A percentile compares a stretch with the other conserved stretches of the same genome.
Evolutionary conservation across 2,329 filamentous ascomycete genomes (phyloP).

Genomic region (Purpureocillium lavendulum): DNA sequence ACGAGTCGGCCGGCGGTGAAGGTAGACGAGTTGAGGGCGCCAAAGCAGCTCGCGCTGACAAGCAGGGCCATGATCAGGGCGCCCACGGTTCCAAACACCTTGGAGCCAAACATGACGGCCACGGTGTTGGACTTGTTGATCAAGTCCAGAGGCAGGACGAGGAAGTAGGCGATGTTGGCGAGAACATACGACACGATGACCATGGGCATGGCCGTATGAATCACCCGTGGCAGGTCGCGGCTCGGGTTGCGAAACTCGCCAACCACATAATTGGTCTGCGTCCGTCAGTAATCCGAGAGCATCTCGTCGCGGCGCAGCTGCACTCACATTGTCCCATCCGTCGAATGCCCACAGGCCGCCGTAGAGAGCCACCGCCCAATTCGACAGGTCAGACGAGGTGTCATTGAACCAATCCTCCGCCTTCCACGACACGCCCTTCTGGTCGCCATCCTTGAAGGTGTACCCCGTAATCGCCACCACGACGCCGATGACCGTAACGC

Average conservation of each 20-base stretch:
- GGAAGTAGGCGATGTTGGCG: slow-evolving; percentile 88
- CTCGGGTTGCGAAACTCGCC: slow-evolving; percentile 91
- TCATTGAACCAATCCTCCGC: slow-evolving; percentile 79
- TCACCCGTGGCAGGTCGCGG: slow-evolving; percentile 84
- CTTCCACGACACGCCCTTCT: slow-evolving; percentile 78
- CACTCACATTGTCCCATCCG: slow-evolving; percentile 91
- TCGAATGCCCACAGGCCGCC: slow-evolving; percentile 97
- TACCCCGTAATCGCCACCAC: slow-evolving; percentile 82
- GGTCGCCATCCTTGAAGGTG: slow-evolving; percentile 57
- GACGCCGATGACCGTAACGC: slow-evolving; percentile 79
- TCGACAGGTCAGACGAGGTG: slow-evolving; percentile 69
- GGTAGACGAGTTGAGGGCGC: slow-evolving; percentile 85
- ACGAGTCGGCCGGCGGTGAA: slow-evolving; percentile 90
- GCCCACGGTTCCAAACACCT: slow-evolving; percentile 81
- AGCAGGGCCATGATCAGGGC: slow-evolving; percentile 79
- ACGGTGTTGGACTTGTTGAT: slow-evolving; percentile 90
- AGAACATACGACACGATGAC: slow-evolving; percentile 87
- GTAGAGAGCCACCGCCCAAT: slow-evolving; percentile 91
- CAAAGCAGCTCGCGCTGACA: slow-evolving; percentile 87
- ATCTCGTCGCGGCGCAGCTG: neutral
- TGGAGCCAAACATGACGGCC: slow-evolving; percentile 85
- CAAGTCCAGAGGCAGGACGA: slow-evolving; percentile 72
- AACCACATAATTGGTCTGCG: slow-evolving; percentile 89
- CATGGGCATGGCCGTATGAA: slow-evolving; percentile 91
- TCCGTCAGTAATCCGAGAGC: slow-evolving; percentile 8